Evolutionary conservation across 2,329 filamentous ascomycete species (phyloP).

Genomic region (Beauveria rudraprayagi): DNA sequence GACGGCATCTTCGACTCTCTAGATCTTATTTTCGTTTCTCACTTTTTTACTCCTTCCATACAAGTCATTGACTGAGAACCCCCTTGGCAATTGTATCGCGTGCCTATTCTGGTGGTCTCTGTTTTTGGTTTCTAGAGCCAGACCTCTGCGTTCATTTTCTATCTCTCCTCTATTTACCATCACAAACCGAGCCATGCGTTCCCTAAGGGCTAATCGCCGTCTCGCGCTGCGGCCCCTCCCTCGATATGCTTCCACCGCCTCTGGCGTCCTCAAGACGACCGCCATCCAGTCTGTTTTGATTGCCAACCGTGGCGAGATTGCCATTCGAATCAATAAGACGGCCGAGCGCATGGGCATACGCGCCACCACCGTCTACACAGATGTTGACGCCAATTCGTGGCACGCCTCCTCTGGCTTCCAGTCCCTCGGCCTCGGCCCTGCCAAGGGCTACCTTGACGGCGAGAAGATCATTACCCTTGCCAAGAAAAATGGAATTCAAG

Average conservation of each 20-base stretch:
- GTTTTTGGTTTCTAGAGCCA: neutral
- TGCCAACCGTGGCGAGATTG: constrained; percentile 95
- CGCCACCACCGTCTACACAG: constrained; percentile 91
- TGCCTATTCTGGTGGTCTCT: neutral
- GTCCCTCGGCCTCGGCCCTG: constrained; percentile 73
- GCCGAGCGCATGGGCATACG: constrained; percentile 82
- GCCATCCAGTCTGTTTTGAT: constrained; percentile 78
- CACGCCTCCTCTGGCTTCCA: constrained; percentile 81
- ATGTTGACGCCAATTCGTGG: constrained; percentile 78
- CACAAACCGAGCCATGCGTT: constrained; percentile 38
- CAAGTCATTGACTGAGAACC: constrained; percentile 1
- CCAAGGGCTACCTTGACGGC: constrained; percentile 85
- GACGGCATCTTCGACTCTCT: neutral
- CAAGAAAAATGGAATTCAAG: constrained; percentile 77
- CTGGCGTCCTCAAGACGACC: constrained; percentile 27
- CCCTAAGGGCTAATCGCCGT: constrained; percentile 44
- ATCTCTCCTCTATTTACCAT: neutral
- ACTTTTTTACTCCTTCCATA: constrained; percentile 9
- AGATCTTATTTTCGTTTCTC: neutral
- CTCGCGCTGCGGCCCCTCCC: constrained; percentile 37
- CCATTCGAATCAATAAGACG: constrained; percentile 83
- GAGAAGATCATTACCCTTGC: constrained; percentile 86
- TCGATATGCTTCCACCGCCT: constrained; percentile 28
- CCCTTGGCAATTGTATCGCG: neutral
- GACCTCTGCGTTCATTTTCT: neutral